Evolutionary conservation across 441 rosid species (phyloP), one percentile per base, ranked within the genome.

Genomic region (Isatis lusitanica): DNA sequence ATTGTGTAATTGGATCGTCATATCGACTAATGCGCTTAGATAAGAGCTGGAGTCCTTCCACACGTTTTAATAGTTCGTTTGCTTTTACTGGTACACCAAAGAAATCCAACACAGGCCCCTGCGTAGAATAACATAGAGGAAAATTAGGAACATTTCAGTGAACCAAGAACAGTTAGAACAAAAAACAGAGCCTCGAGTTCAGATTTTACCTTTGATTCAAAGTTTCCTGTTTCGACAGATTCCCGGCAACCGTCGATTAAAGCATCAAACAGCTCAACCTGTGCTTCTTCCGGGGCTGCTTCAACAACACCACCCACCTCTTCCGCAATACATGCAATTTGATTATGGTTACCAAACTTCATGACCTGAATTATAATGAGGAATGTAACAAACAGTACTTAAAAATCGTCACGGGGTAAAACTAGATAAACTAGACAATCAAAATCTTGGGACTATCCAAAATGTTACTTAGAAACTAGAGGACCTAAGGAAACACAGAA

Each of bases 51-150:
- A 96, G 97, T 75, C 88, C 93, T 84, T 91, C 82, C 78, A 93
- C 94, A 70, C 98, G 98, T 74, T 61, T 89, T 48, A 90, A 71
- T 58, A 89, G 70, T 77, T 96, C 99, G 63, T 78, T 91, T 15
- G 96, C 97, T 84, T 96, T 96, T 78, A 96, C 97, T 60, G 97
- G 79, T 62, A 93, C 93, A 68, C 99, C 99, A 84, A 96, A 96
- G 82, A 93, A 96, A 78, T 96, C 98, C 81, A 96, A 80, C 78
- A 93, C 77, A 68, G 97, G 94, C 31, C 98, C 99, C 99, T 96
- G 72, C 44, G 78, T 51, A 48, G 31, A 60, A 78, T 44, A 69
- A 71, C 64, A 74, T 66, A 61, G 39, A 51, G 1, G 64, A 63
- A 33, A 9, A 30, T 33, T 44, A 5, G 21, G 51, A 38, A 26